These are phyloP conservation scores for Elongisporangium undulatum DNA, from an alignment of 352 stramenopile genomes.

Conservation along the genomic window DNA sequence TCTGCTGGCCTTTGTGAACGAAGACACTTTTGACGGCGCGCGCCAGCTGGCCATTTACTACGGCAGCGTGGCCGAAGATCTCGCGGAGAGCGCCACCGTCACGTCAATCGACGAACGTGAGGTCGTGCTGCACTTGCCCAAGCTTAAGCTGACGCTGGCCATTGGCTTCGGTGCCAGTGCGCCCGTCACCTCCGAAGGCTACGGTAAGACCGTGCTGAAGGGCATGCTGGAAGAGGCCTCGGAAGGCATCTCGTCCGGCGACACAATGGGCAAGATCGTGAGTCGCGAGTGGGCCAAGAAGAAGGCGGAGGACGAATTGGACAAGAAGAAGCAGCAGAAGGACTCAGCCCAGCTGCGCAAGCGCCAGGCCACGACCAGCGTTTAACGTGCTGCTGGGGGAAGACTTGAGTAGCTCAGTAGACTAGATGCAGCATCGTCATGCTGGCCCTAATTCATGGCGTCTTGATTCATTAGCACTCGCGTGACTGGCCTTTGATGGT, in stretches of 20 bases:
- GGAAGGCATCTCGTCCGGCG: conserved; percentile 45
- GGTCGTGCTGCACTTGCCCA: conserved; percentile 64
- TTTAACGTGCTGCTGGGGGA: not conserved
- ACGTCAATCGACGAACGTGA: conserved; percentile 83
- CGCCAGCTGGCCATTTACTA: conserved; percentile 80
- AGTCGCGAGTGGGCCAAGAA: conserved; percentile 65
- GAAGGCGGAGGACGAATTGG: conserved; percentile 12
- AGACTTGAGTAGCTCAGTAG: not conserved
- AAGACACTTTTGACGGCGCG: conserved; percentile 70
- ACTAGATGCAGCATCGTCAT: not conserved
- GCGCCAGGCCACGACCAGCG: not conserved
- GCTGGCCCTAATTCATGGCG: not conserved
- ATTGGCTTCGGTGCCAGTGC: conserved; percentile 79
- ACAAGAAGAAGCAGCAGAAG: not conserved
- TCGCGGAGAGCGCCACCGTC: conserved; percentile 52
- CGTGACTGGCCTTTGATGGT: too few species aligned
- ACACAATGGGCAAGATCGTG: conserved; percentile 79
- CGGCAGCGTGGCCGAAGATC: conserved; percentile 73
- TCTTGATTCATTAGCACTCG: not conserved
- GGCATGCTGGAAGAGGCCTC: conserved; percentile 64
- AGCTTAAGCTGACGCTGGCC: conserved; percentile 80
- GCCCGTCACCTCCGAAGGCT: conserved; percentile 68
- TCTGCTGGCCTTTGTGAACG: conserved; percentile 71
- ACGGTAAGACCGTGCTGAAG: conserved; percentile 61
- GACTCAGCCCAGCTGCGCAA: not conserved